A percentile compares a stretch with the other conserved stretches of the same genome.
Evolutionary conservation across 179 eudicot species (phyloP).

Genomic region (Camellia oleifera): DNA sequence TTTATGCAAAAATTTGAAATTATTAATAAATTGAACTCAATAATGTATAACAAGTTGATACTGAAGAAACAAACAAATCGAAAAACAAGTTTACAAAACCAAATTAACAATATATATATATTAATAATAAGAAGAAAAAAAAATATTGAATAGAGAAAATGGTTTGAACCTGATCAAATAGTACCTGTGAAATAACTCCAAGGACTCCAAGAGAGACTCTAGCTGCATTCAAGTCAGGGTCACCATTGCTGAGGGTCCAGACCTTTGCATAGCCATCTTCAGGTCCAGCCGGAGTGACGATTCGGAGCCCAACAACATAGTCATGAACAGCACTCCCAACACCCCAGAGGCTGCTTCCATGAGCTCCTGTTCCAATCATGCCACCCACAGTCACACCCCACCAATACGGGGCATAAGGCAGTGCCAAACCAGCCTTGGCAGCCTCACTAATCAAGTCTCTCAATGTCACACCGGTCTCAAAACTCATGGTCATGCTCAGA

Average conservation of each 20-base stretch:
- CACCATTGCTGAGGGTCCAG: slow-evolving; percentile 22
- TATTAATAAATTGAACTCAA: too few species aligned
- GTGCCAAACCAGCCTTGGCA: slow-evolving; percentile 47
- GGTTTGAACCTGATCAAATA: too few species aligned
- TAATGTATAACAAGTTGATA: too few species aligned
- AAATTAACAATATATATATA: too few species aligned
- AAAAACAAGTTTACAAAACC: too few species aligned
- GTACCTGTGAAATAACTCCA: slow-evolving; percentile 79
- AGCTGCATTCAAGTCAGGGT: slow-evolving; percentile 57
- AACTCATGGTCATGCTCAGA: slow-evolving; percentile 32
- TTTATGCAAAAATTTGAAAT: too few species aligned
- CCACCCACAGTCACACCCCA: slow-evolving; percentile 82
- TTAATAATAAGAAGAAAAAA: too few species aligned
- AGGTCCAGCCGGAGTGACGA: slow-evolving; percentile 46
- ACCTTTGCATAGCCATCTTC: slow-evolving; percentile 48
- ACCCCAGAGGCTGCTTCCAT: slow-evolving; percentile 81
- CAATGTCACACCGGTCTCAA: slow-evolving; percentile 60
- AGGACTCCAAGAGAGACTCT: slow-evolving; percentile 83
- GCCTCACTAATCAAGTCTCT: slow-evolving; percentile 54
- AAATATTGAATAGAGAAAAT: too few species aligned
- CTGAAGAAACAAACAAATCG: background rate
- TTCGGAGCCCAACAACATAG: slow-evolving; percentile 42
- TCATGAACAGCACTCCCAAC: slow-evolving; percentile 74
- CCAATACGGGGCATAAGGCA: slow-evolving; percentile 78
- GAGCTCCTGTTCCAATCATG: slow-evolving; percentile 70